Percentiles rank a stretch among this genome's conserved stretches.
Conservation (phyloP, 2,329 filamentous ascomycete genomes). For the Remersonia thermophila region DNA sequence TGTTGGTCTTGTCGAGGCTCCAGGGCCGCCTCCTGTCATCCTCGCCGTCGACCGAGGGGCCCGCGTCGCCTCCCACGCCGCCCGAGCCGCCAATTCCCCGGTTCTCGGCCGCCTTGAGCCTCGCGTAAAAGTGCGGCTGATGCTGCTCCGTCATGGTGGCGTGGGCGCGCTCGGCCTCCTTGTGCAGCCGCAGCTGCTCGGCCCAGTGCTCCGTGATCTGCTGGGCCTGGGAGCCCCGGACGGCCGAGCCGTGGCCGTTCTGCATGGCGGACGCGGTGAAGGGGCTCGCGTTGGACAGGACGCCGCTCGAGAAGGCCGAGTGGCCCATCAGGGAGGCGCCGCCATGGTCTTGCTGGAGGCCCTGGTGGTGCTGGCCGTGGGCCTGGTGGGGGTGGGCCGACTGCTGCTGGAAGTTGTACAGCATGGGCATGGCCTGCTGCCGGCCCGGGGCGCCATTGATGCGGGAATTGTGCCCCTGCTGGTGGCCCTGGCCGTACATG, state of each 20-base stretch:
- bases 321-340: slow-evolving; percentile 43
- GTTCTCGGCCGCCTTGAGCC: slow-evolving; percentile 58
- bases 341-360: slow-evolving; percentile 46
- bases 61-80: slow-evolving; percentile 34
- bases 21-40: slow-evolving; percentile 49
- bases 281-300: slow-evolving; percentile 52
- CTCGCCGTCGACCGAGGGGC: slow-evolving; percentile 40
- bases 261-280: slow-evolving; percentile 43
- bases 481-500: slow-evolving; percentile 65
- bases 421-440: slow-evolving; percentile 44
- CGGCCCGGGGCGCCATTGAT: slow-evolving; percentile 59
- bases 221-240: slow-evolving; percentile 38
- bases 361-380: slow-evolving; percentile 51
- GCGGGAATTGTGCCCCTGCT: slow-evolving; percentile 63
- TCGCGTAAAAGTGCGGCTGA: slow-evolving; percentile 58
- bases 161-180: slow-evolving; percentile 62
- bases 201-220: slow-evolving; percentile 64
- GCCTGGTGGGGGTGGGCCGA: slow-evolving; percentile 49
- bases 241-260: slow-evolving; percentile 41
- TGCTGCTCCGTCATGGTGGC: slow-evolving; percentile 57
- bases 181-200: slow-evolving; percentile 70
- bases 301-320: slow-evolving; percentile 48
- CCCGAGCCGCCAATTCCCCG: slow-evolving; percentile 49
- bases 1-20: slow-evolving; percentile 52
- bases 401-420: slow-evolving; percentile 58